Evolutionary conservation across 2,329 filamentous ascomycete genomes (phyloP).

Genomic region (Microcyclosporella mali): DNA sequence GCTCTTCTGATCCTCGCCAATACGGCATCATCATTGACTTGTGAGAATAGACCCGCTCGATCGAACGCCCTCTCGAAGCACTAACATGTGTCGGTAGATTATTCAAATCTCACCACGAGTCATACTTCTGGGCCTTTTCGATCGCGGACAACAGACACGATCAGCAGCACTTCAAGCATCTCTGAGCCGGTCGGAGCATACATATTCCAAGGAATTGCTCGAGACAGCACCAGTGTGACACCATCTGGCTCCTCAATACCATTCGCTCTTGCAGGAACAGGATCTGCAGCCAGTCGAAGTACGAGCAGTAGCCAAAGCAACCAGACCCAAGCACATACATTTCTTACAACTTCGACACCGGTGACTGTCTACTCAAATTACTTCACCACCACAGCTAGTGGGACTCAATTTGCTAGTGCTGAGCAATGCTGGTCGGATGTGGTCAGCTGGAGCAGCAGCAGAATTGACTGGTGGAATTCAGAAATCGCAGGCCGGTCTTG

Average conservation of each 20-base stretch:
- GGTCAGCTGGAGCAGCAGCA: slow-evolving; percentile 8
- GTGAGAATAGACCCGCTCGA: too few species aligned
- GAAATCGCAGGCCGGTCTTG: slow-evolving; percentile 9
- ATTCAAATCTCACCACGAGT: too few species aligned
- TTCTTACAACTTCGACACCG: not conserved
- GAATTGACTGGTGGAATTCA: slow-evolving; percentile 5
- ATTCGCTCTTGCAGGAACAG: not conserved
- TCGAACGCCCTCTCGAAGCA: too few species aligned
- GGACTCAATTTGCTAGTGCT: not conserved
- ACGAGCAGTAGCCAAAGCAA: not conserved
- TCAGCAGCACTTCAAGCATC: too few species aligned
- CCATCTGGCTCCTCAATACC: not conserved
- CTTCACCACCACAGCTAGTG: not conserved
- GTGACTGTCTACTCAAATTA: not conserved
- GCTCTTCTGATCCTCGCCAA: too few species aligned
- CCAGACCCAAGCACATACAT: not conserved
- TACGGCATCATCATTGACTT: too few species aligned
- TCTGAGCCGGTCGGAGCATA: too few species aligned
- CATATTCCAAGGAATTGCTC: too few species aligned
- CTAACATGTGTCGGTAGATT: too few species aligned
- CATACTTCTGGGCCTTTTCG: too few species aligned
- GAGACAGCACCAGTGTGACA: too few species aligned
- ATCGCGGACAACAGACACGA: too few species aligned
- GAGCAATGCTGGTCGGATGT: slow-evolving; percentile 11
- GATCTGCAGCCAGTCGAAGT: not conserved